These are phyloP conservation scores for Epichloe gansuensis DNA, from an alignment of 2,329 filamentous ascomycete genomes.

Conservation along the genomic window DNA sequence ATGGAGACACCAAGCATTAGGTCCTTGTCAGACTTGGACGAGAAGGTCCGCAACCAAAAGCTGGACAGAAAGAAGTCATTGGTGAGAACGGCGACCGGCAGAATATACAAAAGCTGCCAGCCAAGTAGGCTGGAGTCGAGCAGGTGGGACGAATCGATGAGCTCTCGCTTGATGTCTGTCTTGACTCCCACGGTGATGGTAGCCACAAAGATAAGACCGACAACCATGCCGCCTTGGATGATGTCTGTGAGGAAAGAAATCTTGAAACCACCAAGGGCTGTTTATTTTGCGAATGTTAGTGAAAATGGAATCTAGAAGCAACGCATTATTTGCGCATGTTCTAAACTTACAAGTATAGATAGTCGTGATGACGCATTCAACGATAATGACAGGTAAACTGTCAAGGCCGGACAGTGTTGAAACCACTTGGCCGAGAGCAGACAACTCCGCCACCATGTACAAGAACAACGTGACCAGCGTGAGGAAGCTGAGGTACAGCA, in stretches of 20 bases:
- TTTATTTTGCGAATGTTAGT: not conserved
- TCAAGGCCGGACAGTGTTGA: slow-evolving; percentile 61
- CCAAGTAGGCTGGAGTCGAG: slow-evolving; percentile 59
- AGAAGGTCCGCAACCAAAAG: slow-evolving; percentile 77
- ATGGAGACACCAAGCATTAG: slow-evolving; percentile 62
- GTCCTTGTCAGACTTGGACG: slow-evolving; percentile 65
- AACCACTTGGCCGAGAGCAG: slow-evolving; percentile 68
- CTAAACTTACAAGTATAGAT: slow-evolving; percentile 58
- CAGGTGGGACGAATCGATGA: slow-evolving; percentile 56
- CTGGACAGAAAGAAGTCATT: slow-evolving; percentile 80
- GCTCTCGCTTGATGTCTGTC: slow-evolving; percentile 54
- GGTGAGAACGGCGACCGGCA: slow-evolving; percentile 67
- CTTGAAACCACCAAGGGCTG: slow-evolving; percentile 67
- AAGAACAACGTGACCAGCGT: slow-evolving; percentile 72
- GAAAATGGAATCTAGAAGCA: not conserved
- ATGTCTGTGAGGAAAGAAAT: slow-evolving; percentile 79
- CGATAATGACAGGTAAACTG: slow-evolving; percentile 61
- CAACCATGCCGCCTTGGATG: slow-evolving; percentile 66
- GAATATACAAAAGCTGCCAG: slow-evolving; percentile 77
- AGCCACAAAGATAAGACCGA: slow-evolving; percentile 61
- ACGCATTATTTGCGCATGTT: no score
- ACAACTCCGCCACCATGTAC: slow-evolving; percentile 79
- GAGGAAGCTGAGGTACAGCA: slow-evolving; percentile 63
- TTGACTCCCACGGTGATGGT: slow-evolving; percentile 66
- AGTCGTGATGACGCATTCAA: slow-evolving; percentile 65